These are phyloP conservation scores for Plasmodium yoelii DNA, from an alignment of 169 alveolate genomes.

Conservation along the genomic window DNA sequence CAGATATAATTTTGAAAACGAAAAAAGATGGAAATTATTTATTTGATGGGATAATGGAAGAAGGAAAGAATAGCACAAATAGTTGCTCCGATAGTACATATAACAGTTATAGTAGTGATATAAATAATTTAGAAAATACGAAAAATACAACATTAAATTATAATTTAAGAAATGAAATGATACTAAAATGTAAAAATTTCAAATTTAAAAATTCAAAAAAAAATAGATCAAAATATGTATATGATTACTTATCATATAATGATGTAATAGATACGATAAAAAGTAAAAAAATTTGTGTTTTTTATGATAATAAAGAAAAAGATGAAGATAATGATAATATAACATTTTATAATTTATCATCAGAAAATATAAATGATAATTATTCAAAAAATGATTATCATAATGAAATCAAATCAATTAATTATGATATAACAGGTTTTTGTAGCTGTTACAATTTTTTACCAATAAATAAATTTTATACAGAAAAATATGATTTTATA, in stretches of 20 bases:
- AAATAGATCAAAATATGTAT: conserved; percentile 37
- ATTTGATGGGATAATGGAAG: background rate
- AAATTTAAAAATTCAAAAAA: conserved; percentile 1
- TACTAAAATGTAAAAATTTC: background rate
- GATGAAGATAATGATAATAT: conserved; percentile 71
- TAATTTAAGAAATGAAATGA: background rate
- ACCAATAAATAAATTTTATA: conserved; percentile 64
- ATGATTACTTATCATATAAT: conserved; percentile 60
- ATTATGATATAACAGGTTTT: conserved; percentile 37
- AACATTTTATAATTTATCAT: conserved; percentile 9
- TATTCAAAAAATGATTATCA: conserved; percentile 51
- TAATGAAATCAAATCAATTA: conserved; percentile 50
- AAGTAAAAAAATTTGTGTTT: conserved; percentile 71
- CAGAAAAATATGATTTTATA: conserved; percentile 69
- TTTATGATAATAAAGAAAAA: conserved; percentile 71
- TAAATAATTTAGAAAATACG: background rate
- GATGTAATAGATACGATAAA: conserved; percentile 70
- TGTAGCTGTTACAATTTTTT: conserved; percentile 66
- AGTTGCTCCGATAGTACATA: background rate
- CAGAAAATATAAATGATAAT: conserved; percentile 15
- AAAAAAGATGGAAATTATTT: background rate
- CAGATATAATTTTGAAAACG: background rate
- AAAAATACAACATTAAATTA: background rate
- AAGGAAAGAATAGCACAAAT: background rate
- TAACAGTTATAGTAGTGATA: background rate